A percentile compares a stretch with the other conserved stretches of the same genome.
These are phyloP conservation scores for Casaregolazyma lundiana DNA, from an alignment of 1,139 yeast genomes.

Conservation along the genomic window DNA sequence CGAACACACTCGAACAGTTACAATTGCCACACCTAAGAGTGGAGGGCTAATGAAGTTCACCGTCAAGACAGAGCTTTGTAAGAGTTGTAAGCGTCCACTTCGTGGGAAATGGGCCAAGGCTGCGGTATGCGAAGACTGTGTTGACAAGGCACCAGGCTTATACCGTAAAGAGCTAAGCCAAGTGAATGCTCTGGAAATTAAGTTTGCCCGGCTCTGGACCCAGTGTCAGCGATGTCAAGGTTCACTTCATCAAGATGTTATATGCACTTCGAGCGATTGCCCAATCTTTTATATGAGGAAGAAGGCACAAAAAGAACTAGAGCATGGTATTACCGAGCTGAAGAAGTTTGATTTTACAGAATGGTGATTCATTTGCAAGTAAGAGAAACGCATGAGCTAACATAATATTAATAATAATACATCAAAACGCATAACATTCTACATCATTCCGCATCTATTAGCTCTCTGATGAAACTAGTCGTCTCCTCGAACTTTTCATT, in stretches of 20 bases:
- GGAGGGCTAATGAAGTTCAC: conserved; percentile 83
- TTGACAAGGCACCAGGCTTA: conserved; percentile 65
- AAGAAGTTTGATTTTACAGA: conserved; percentile 55
- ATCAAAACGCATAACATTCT: conserved; percentile 7
- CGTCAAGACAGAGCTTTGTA: conserved; percentile 82
- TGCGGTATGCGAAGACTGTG: conserved; percentile 79
- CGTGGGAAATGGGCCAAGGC: conserved; percentile 59
- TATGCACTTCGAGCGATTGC: conserved; percentile 94
- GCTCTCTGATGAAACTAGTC: conserved; percentile 73
- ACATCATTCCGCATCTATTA: conserved; percentile 26
- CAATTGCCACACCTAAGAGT: conserved; percentile 60
- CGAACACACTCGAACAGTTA: conserved; percentile 75
- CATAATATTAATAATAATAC: conserved; percentile 7
- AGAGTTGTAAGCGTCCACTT: conserved; percentile 80
- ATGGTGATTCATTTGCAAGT: conserved; percentile 17
- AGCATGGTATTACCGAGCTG: conserved; percentile 62
- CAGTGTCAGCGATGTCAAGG: conserved; percentile 99
- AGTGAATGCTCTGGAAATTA: conserved; percentile 74
- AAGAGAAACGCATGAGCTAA: not conserved
- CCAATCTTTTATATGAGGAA: conserved; percentile 97
- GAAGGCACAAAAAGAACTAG: conserved; percentile 85
- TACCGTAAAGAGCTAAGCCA: conserved; percentile 76
- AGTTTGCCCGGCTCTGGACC: conserved; percentile 91
- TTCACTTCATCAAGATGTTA: conserved; percentile 88
- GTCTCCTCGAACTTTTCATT: conserved; percentile 85